Base-by-base conservation (phyloP, 371 early-diverging fungal species). In the Mucor irregularis region DNA sequence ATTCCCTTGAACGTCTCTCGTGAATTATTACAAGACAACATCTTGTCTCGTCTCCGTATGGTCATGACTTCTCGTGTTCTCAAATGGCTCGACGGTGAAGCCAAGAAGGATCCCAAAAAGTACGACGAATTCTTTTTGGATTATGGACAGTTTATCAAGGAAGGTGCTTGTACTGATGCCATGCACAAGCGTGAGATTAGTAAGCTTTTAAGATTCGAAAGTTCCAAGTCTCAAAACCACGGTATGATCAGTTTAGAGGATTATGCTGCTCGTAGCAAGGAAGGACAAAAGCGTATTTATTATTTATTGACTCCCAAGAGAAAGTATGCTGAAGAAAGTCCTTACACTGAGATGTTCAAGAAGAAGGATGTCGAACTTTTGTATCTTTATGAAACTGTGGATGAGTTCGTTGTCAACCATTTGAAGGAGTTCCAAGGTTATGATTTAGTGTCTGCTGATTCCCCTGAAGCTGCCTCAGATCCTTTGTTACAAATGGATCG, bases 1-100 rank as follows among this genome's bases (percentile, higher is more conserved):
- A 83, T 99, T 58, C 98, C 99, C 4, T 76, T 99, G 59, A 98
- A 97, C 62, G 91, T 99, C 13, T 97, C 97, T 17, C 91, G 99
- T 58, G 99, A 99, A 72, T 79, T 96, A 28, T 70, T 99, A 16
- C 99, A 99, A 69, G 92, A 97, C 49, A 89, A 92, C 37, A 82
- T 85, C 14, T 65, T 92, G 7, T 91, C 88, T 61, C 75, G 85
- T 21, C 73, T 89, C 35, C 83, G 83, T 35, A 78, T 82, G 35
- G 82, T 89, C 51, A 74, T 90, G 71, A 89, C 88, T 5, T 71
- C 76, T n/a, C 83, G 84, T 51, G 83, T 89, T 49, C 74, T 86
- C 56, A 84, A 90, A 39, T 84, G 97, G 81, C 74, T 90, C 22
- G 84, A 88, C 49, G 85, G 84, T 50, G 89, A 89, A 57, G 81